Evolutionary conservation across 495 filamentous ascomycete species (phyloP), one percentile per base, ranked within the genome.

Genomic region (Neurospora tetrasperma): DNA sequence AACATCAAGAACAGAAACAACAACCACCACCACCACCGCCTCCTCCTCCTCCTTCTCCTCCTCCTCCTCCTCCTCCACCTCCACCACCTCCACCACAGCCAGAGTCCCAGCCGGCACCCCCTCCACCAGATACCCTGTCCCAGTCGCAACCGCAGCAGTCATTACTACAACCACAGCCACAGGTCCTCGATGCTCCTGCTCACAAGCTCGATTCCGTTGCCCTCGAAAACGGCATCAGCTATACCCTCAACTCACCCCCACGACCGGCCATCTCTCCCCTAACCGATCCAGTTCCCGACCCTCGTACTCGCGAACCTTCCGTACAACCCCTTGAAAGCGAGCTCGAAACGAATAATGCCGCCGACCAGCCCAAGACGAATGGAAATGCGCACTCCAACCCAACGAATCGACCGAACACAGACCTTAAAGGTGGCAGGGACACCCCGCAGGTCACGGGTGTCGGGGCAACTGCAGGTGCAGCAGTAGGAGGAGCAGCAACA

Each of bases 261-360:
- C 80, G 77, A 62, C 80, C 80, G 71, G 77, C 80, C 69, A 74
- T 80, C 35, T 81, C 80, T 16, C 80, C 80, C 18, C 73, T 81
- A 12, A 81, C 80, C n/a, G 79, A 78, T 18, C 73, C 79, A 14
- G 72, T 75, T 27, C n/a, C 68, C 35, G 78, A 78, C 59, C 73
- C 75, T 7, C 75, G 75, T 20, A 80, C 74, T 38, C 76, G 78
- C 75, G 79, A 78, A 70, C 78, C 75, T 40, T 74, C 74, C 4
- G 75, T 69, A 69, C 69, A 74, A 31, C 43, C 70, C 38, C 42
- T 71, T 59, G 42, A 44, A 59, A 59, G 11, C 48, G 48, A 59
- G 14, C 11, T 59, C 48, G 70, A 59, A 69, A 38, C 39, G 31
- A 43, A 39, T 27, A 20, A 31, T 16, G 31, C 72, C 72, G n/a